Conservation (phyloP, 139 green algal species). For the Nannochloris sp. region DNA sequence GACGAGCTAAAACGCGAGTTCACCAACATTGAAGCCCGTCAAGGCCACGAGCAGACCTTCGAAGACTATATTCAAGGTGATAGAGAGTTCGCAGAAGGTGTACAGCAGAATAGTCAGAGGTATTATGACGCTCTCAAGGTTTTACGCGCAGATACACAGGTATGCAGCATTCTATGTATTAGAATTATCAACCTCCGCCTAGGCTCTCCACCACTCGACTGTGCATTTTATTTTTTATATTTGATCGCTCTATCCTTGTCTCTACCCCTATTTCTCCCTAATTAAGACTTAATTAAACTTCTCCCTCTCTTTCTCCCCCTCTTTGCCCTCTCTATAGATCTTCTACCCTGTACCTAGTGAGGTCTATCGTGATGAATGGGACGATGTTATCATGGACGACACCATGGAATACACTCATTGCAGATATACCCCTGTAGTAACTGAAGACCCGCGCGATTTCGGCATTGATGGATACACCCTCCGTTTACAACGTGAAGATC, state of each 20-base stretch:
- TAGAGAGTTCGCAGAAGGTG: neutral
- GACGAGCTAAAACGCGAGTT: conserved; percentile 10
- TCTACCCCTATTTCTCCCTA: neutral
- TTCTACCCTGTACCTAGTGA: conserved; percentile 30
- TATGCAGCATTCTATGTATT: too few species aligned
- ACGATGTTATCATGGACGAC: conserved; percentile 33
- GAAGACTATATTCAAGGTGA: conserved; percentile 11
- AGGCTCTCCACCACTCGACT: too few species aligned
- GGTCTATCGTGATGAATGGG: conserved; percentile 32
- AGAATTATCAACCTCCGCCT: too few species aligned
- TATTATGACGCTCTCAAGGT: conserved; percentile 13
- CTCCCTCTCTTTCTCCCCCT: neutral
- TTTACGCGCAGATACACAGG: conserved; percentile 7
- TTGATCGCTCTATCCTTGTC: neutral
- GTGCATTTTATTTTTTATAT: too few species aligned
- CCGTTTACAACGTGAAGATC: conserved; percentile 24
- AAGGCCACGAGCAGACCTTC: conserved; percentile 5
- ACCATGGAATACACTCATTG: conserved; percentile 31
- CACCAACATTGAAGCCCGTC: neutral
- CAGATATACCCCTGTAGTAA: conserved; percentile 33
- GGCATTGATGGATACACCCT: conserved; percentile 34
- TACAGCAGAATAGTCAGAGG: conserved; percentile 5
- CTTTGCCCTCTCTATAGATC: conserved; percentile 16
- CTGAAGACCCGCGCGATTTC: conserved; percentile 34
- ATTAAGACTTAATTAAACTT: neutral